Percentiles rank a stretch among this genome's conserved stretches.
Conservation (phyloP, 192 early-diverging fungal species). For the Coemansia reversa region DNA sequence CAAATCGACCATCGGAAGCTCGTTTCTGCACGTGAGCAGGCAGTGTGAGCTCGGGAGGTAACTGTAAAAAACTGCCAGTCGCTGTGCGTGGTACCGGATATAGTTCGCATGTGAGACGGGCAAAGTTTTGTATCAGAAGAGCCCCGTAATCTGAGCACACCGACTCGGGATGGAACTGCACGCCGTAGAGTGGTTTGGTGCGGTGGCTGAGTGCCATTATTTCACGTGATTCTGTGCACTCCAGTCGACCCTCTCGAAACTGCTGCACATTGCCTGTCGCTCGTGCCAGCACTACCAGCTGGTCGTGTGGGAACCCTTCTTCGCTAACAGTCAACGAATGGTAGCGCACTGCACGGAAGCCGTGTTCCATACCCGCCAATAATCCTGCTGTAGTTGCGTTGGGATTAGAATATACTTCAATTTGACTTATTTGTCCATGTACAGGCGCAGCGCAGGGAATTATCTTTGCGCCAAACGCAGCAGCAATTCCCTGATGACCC, state of each 20-base stretch:
- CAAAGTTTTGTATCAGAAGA: slow-evolving; percentile 73
- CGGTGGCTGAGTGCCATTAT: slow-evolving; percentile 83
- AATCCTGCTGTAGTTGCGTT: slow-evolving; percentile 29
- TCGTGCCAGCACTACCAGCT: slow-evolving; percentile 33
- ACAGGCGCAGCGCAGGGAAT: slow-evolving; percentile 66
- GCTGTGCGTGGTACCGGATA: not conserved
- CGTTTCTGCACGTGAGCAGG: not conserved
- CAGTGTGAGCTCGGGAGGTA: slow-evolving; percentile 11
- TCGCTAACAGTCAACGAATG: slow-evolving; percentile 79
- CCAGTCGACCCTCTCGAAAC: not conserved
- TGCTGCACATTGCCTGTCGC: slow-evolving; percentile 19
- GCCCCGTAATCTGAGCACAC: slow-evolving; percentile 81
- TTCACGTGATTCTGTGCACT: slow-evolving; percentile 12
- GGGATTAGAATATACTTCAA: slow-evolving; percentile 16
- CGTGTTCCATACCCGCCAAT: slow-evolving; percentile 61
- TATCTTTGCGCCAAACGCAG: slow-evolving; percentile 66
- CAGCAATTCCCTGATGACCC: slow-evolving; percentile 88
- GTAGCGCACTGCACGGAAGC: slow-evolving; percentile 82
- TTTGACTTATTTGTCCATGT: slow-evolving; percentile 76
- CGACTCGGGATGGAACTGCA: slow-evolving; percentile 97
- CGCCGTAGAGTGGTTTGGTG: slow-evolving; percentile 72
- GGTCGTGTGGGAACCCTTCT: slow-evolving; percentile 21
- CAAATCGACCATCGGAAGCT: not conserved
- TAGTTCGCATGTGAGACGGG: slow-evolving; percentile 3
- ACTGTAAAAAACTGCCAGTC: not conserved